phyloP scores from a whole-genome alignment of 768 basidiomycete species.

The Trichaptum fuscoviolaceum region DNA sequence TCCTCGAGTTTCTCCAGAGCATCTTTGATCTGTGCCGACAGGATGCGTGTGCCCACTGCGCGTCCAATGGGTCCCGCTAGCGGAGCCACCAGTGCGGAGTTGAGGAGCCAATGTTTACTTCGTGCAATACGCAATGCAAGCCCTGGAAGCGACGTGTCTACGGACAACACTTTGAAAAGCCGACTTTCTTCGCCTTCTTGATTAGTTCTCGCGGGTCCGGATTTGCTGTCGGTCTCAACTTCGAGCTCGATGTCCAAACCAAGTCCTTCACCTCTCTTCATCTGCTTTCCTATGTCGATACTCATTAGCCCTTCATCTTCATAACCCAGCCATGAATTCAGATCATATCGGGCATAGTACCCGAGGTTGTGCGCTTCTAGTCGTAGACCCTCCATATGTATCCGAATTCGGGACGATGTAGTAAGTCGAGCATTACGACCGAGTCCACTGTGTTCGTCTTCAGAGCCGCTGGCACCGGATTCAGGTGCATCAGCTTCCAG shows the following conservation, averaged over 20 bases:
- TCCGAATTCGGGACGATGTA: slow-evolving; percentile 7
- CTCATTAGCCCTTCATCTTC: slow-evolving; percentile 24
- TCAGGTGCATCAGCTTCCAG: background rate
- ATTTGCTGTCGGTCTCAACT: slow-evolving; percentile 11
- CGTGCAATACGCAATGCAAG: slow-evolving; percentile 16
- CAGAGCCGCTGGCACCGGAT: background rate
- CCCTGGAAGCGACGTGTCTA: slow-evolving; percentile 18
- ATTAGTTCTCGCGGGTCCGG: background rate
- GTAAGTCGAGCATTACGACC: background rate
- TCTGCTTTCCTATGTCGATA: slow-evolving; percentile 10
- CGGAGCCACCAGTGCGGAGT: slow-evolving; percentile 21
- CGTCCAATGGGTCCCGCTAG: slow-evolving; percentile 17
- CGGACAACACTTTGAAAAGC: slow-evolving; percentile 19
- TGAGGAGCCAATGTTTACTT: slow-evolving; percentile 25
- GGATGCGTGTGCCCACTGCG: slow-evolving; percentile 10
- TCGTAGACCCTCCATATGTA: slow-evolving; percentile 22
- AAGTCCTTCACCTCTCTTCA: background rate
- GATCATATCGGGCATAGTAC: slow-evolving; percentile 20
- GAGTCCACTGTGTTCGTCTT: background rate
- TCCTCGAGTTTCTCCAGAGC: slow-evolving; percentile 13
- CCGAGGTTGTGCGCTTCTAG: slow-evolving; percentile 18
- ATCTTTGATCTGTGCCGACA: slow-evolving; percentile 16
- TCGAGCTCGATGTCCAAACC: slow-evolving; percentile 14
- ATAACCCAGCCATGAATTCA: slow-evolving; percentile 17
- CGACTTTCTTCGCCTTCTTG: slow-evolving; percentile 2